Percentiles rank a stretch among this genome's conserved stretches.
Evolutionary conservation across 352 stramenopile species (phyloP).

Genomic region (Phytopythium delawarense): DNA sequence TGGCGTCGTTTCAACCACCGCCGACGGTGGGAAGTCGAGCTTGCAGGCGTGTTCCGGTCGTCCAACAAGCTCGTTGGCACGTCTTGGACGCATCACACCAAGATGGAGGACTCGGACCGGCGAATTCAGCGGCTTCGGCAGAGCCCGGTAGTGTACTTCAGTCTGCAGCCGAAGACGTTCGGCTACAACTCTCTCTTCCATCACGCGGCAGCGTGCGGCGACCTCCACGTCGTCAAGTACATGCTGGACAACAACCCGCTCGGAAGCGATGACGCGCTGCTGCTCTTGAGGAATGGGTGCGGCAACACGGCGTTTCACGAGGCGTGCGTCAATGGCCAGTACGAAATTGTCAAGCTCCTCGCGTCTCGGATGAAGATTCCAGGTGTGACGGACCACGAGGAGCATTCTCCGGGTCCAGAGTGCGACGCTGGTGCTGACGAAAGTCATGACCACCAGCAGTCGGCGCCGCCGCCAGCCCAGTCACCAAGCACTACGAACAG

Average conservation of each 20-base stretch:
- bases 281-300: conserved; percentile 44
- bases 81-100: conserved; percentile 43
- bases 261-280: conserved; percentile 16
- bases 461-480: not conserved
- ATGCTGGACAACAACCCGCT: conserved; percentile 41
- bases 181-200: conserved; percentile 75
- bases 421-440: conserved; percentile 4
- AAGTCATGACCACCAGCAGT: conserved; percentile 6
- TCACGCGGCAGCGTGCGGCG: conserved; percentile 49
- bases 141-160: conserved; percentile 43
- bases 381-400: not conserved
- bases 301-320: conserved; percentile 70
- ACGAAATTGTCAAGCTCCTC: conserved; percentile 73
- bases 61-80: conserved; percentile 9
- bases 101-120: conserved; percentile 68
- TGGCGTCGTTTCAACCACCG: conserved; percentile 38
- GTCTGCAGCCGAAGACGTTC: conserved; percentile 41
- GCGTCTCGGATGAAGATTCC: conserved; percentile 9
- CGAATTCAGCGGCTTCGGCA: conserved; percentile 49
- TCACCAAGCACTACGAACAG: not conserved
- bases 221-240: conserved; percentile 78
- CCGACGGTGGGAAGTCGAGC: conserved; percentile 34
- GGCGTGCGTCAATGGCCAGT: conserved; percentile 52
- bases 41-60: conserved; percentile 44
- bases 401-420: not conserved